phyloP scores from a whole-genome alignment of 768 basidiomycete genomes.

The Podaxis sp. region DNA sequence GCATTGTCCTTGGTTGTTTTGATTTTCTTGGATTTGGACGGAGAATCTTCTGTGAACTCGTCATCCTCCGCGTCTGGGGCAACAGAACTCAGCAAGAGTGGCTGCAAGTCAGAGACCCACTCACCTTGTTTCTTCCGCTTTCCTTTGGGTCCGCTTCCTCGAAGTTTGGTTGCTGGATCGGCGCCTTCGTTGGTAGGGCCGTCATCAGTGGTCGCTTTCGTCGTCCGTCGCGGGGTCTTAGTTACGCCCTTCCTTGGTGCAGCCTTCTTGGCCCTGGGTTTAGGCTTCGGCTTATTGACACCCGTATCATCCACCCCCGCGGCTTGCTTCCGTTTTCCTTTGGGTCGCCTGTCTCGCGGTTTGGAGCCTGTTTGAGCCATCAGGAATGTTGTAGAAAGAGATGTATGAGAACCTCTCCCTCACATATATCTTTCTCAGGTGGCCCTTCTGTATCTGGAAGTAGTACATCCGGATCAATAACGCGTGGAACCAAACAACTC shows the following conservation, averaged over 20 bases:
- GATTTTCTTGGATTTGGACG: background rate
- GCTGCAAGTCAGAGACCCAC: background rate
- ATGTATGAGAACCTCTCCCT: background rate
- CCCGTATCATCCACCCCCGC: background rate
- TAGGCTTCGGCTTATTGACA: background rate
- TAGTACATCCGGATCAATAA: background rate
- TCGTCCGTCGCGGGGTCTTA: background rate
- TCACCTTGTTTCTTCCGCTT: slow-evolving; percentile 9
- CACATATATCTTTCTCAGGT: background rate
- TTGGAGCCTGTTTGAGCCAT: background rate
- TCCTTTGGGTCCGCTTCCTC: background rate
- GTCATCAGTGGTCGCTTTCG: background rate
- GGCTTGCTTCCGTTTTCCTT: slow-evolving; percentile 1
- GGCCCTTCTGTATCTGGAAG: background rate
- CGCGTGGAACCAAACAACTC: background rate
- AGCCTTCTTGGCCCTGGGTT: background rate
- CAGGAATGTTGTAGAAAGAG: background rate
- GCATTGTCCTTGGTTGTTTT: background rate
- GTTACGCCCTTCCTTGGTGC: background rate
- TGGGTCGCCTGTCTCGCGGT: background rate
- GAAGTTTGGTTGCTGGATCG: background rate
- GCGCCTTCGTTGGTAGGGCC: background rate
- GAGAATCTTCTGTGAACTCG: background rate
- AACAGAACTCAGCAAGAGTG: background rate
- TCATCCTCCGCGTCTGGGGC: background rate